Conservation (phyloP, 176 grass and related monocot species). For the Themeda triandra region DNA sequence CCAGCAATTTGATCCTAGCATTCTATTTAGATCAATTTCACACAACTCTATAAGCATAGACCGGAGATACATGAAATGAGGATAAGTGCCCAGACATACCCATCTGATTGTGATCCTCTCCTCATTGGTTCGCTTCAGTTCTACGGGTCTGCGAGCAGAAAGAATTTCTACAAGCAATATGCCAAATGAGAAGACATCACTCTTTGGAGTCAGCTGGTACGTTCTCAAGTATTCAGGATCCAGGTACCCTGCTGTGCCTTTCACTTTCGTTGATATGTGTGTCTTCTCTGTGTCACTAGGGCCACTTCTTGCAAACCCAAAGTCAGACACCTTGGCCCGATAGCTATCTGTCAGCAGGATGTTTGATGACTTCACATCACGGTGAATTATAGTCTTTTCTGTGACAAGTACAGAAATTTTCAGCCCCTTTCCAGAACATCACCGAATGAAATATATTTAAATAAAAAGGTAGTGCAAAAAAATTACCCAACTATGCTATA, state of each 20-base stretch:
- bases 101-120: slow-evolving; percentile 98
- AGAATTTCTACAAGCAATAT: slow-evolving; percentile 95
- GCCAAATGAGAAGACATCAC: slow-evolving; percentile 97
- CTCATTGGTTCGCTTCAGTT: slow-evolving; percentile 64
- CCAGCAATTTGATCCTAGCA: not conserved
- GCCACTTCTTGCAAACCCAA: slow-evolving; percentile 91
- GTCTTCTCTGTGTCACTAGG: slow-evolving; percentile 87
- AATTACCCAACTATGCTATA: not conserved
- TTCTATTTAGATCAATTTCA: not conserved
- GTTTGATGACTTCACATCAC: slow-evolving; percentile 98
- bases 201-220: slow-evolving; percentile 94
- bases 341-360: slow-evolving; percentile 94
- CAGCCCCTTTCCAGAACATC: not conserved
- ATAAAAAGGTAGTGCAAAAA: slow-evolving; percentile 5
- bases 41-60: not conserved
- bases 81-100: slow-evolving; percentile 45
- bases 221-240: slow-evolving; percentile 95
- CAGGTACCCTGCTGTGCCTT: slow-evolving; percentile 95
- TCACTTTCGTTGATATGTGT: slow-evolving; percentile 97
- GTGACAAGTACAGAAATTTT: slow-evolving; percentile 34
- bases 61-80: not conserved
- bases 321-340: slow-evolving; percentile 90
- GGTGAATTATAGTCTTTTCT: slow-evolving; percentile 99
- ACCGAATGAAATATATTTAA: not conserved
- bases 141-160: slow-evolving; percentile 79